These are phyloP conservation scores for Tuber brumale DNA, from an alignment of 495 filamentous ascomycete species.

Conservation along the genomic window DNA sequence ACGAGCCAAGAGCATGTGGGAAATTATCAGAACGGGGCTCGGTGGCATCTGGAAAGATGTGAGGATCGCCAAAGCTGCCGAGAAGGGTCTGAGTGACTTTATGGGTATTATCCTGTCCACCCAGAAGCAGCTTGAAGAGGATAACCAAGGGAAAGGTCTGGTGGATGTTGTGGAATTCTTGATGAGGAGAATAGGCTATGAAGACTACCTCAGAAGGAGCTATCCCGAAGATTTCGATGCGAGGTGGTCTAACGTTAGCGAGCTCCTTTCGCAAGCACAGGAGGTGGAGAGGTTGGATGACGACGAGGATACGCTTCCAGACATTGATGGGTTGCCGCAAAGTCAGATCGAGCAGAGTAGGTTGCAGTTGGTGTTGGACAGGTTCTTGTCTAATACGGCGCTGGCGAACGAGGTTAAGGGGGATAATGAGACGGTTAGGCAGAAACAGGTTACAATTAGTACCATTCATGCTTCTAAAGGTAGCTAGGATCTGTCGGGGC, in stretches of 20 bases:
- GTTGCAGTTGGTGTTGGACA: slow-evolving; percentile 63
- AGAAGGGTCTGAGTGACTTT: slow-evolving; percentile 57
- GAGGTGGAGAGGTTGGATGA: slow-evolving; percentile 55
- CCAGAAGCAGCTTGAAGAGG: slow-evolving; percentile 50
- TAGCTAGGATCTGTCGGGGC: neutral
- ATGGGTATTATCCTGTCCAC: slow-evolving; percentile 58
- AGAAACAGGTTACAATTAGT: slow-evolving; percentile 76
- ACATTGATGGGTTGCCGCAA: slow-evolving; percentile 69
- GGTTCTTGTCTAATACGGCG: slow-evolving; percentile 83
- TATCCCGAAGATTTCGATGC: slow-evolving; percentile 72
- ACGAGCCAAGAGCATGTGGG: slow-evolving; percentile 66
- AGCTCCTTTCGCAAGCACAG: slow-evolving; percentile 69
- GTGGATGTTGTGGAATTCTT: slow-evolving; percentile 68
- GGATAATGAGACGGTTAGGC: slow-evolving; percentile 51
- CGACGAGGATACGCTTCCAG: slow-evolving; percentile 60
- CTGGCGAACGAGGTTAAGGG: slow-evolving; percentile 69
- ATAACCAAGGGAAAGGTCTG: slow-evolving; percentile 45
- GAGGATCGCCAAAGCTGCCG: slow-evolving; percentile 60
- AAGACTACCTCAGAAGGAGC: slow-evolving; percentile 61
- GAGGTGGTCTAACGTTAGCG: slow-evolving; percentile 87
- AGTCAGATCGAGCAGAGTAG: slow-evolving; percentile 44
- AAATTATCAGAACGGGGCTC: slow-evolving; percentile 59
- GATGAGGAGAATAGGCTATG: slow-evolving; percentile 64
- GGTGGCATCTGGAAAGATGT: slow-evolving; percentile 64
- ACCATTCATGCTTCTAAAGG: slow-evolving; percentile 92